These are phyloP conservation scores for Lachnellula willkommii DNA, from an alignment of 2,329 filamentous ascomycete genomes.

Conservation along the genomic window DNA sequence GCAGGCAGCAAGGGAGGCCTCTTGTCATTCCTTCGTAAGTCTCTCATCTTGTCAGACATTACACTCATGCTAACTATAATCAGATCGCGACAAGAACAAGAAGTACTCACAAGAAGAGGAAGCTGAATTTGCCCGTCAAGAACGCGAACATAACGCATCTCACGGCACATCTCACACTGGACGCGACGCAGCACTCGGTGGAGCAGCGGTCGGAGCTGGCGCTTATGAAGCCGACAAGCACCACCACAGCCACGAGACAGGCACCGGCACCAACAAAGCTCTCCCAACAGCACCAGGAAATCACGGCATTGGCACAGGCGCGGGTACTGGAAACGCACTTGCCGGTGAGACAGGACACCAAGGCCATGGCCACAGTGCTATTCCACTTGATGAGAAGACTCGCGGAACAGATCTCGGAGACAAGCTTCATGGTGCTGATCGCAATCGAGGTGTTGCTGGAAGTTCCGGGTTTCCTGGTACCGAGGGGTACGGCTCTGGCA, in stretches of 20 bases:
- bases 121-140: conserved; percentile 24
- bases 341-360: conserved; percentile 9
- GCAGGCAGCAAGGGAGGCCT: conserved; percentile 14
- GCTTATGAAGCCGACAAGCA: conserved; percentile 15
- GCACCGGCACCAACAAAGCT: conserved; percentile 6
- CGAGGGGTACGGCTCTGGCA: conserved; percentile 4
- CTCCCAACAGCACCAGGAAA: conserved; percentile 15
- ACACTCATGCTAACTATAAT: background rate
- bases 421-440: conserved; percentile 19
- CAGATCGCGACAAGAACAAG: conserved; percentile 27
- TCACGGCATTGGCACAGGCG: conserved; percentile 13
- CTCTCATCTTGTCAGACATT: background rate
- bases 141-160: conserved; percentile 20
- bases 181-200: conserved; percentile 19
- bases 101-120: conserved; percentile 25
- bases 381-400: conserved; percentile 12
- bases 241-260: background rate
- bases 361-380: conserved; percentile 10
- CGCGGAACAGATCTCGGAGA: conserved; percentile 18
- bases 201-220: conserved; percentile 10
- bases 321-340: conserved; percentile 13
- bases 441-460: conserved; percentile 21
- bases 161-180: conserved; percentile 13
- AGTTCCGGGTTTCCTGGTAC: conserved; percentile 7
- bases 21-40: conserved; percentile 25